Conservation (phyloP, 371 early-diverging fungal genomes). For the Chytridium lagenaria region DNA sequence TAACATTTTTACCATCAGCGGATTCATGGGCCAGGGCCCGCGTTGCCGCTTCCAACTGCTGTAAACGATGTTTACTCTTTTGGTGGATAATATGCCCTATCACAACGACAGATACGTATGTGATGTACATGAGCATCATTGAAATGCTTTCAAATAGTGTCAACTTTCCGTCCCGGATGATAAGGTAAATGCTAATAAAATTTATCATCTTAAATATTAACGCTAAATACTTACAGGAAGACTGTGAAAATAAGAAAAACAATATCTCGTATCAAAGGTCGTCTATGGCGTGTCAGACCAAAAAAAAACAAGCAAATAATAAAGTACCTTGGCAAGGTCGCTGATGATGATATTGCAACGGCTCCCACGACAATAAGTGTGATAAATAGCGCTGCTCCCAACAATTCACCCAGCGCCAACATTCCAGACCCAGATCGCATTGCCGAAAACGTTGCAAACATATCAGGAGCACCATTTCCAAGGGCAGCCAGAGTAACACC, state of each 20-base stretch:
- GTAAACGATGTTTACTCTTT: not conserved
- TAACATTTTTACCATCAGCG: not conserved
- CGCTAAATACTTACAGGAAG: slow-evolving; percentile 12
- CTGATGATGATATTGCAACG: slow-evolving; percentile 36
- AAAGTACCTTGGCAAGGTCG: slow-evolving; percentile 35
- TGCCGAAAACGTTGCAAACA: slow-evolving; percentile 50
- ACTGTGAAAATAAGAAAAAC: slow-evolving; percentile 34
- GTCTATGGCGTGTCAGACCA: not conserved
- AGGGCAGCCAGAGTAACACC: slow-evolving; percentile 53
- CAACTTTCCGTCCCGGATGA: slow-evolving; percentile 37
- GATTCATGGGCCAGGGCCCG: not conserved
- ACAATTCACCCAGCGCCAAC: slow-evolving; percentile 48
- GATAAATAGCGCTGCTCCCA: slow-evolving; percentile 49
- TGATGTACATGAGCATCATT: slow-evolving; percentile 42
- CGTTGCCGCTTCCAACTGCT: not conserved
- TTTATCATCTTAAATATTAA: not conserved
- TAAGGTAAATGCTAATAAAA: not conserved
- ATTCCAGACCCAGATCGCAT: slow-evolving; percentile 33
- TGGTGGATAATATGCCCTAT: slow-evolving; percentile 31
- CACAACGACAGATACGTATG: slow-evolving; percentile 47
- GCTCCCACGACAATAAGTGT: slow-evolving; percentile 48
- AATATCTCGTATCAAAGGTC: slow-evolving; percentile 39
- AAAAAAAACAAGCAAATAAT: not conserved
- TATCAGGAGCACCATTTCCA: slow-evolving; percentile 52
- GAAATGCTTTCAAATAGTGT: slow-evolving; percentile 24